These are phyloP conservation scores for Marasmius oreades DNA, from an alignment of 1,284 basidiomycete species.

Conservation along the genomic window DNA sequence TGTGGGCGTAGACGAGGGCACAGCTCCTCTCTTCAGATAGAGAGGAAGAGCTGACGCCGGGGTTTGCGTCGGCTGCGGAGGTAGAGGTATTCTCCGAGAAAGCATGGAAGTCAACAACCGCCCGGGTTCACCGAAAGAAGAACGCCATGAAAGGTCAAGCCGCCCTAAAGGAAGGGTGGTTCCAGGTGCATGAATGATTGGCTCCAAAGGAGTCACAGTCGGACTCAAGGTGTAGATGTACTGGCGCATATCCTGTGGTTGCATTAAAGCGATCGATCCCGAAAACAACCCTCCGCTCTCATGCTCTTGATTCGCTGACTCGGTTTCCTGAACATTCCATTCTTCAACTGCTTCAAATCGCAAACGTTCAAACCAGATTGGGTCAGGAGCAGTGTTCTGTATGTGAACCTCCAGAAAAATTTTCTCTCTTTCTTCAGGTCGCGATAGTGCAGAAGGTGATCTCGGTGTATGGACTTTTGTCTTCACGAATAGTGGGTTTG, in stretches of 20 bases:
- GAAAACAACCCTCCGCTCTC: conserved; percentile 46
- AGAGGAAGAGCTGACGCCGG: conserved; percentile 67
- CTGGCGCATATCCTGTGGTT: conserved; percentile 79
- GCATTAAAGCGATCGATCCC: conserved; percentile 64
- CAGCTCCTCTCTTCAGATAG: conserved; percentile 58
- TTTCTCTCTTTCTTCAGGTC: conserved; percentile 63
- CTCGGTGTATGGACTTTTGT: conserved; percentile 79
- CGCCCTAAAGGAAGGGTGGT: conserved; percentile 73
- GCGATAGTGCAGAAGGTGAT: conserved; percentile 67
- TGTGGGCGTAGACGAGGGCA: conserved; percentile 34
- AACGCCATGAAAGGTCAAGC: conserved; percentile 81
- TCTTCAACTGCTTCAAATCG: conserved; percentile 69
- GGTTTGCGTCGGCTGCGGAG: conserved; percentile 36
- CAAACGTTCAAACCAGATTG: conserved; percentile 76
- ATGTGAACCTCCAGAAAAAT: conserved; percentile 87
- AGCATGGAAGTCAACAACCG: conserved; percentile 80
- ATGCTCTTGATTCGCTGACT: conserved; percentile 35
- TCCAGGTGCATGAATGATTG: conserved; percentile 56
- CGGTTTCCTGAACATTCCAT: conserved; percentile 56
- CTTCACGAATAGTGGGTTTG: conserved; percentile 85
- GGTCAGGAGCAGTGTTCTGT: conserved; percentile 77
- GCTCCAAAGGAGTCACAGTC: conserved; percentile 41
- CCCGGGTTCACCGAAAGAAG: conserved; percentile 77
- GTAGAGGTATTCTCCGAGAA: conserved; percentile 64
- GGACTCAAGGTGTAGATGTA: conserved; percentile 80